A percentile compares a stretch with the other conserved stretches of the same genome.
phyloP scores from a whole-genome alignment of 495 filamentous ascomycete species.

The Podospora pseudocomata region DNA sequence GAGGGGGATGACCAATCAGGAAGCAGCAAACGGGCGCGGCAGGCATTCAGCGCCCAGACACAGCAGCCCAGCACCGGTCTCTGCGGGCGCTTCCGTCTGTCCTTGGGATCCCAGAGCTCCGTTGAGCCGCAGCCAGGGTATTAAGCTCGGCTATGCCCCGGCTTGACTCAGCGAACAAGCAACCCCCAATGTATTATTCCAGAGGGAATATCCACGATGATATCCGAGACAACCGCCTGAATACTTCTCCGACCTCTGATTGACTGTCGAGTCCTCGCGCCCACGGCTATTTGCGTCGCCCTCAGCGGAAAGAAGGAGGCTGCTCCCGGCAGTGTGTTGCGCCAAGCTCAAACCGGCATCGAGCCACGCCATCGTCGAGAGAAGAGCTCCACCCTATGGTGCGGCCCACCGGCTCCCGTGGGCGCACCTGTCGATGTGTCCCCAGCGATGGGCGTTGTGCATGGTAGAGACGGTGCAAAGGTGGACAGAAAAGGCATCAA shows the following conservation, averaged over 20 bases:
- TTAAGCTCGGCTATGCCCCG: slow-evolving; percentile 10
- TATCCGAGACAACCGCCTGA: not conserved
- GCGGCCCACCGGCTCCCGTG: too few relatives aligned
- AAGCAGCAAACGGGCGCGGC: not conserved
- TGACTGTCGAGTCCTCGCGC: not conserved
- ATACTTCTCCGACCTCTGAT: not conserved
- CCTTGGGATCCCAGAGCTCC: slow-evolving; percentile 4
- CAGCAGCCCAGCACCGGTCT: not conserved
- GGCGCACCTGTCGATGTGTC: not conserved
- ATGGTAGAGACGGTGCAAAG: too few relatives aligned
- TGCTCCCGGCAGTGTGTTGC: not conserved
- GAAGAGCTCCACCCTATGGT: too few relatives aligned
- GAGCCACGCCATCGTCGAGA: not conserved
- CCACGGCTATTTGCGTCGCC: not conserved
- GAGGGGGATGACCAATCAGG: slow-evolving; percentile 14
- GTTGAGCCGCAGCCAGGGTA: slow-evolving; percentile 4
- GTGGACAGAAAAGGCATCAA: too few relatives aligned
- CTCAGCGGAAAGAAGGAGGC: not conserved
- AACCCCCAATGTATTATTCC: not conserved
- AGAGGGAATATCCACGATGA: slow-evolving; percentile 4
- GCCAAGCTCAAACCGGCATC: not conserved
- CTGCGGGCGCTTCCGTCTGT: slow-evolving; percentile 5
- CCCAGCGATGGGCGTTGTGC: not conserved
- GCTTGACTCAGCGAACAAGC: slow-evolving; percentile 2
- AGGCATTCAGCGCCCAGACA: not conserved